Evolutionary conservation across 805 yeast species (phyloP).

Genomic region (Barnettozyma sp.): DNA sequence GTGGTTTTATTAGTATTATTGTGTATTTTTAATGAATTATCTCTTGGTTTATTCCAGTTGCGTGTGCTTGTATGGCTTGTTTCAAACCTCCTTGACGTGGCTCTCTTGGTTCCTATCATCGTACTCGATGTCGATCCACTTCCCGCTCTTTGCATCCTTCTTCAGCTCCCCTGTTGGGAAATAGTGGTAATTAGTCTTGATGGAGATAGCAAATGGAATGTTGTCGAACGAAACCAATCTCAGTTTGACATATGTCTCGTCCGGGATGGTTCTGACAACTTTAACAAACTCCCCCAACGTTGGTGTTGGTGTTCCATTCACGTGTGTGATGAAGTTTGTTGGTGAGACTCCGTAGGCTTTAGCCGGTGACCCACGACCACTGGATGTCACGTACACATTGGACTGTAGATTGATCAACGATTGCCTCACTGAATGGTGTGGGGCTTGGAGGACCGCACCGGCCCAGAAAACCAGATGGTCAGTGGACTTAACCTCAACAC

Average conservation of each 20-base stretch:
- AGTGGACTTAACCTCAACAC: constrained; percentile 57
- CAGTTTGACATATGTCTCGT: constrained; percentile 72
- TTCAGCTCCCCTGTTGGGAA: constrained; percentile 66
- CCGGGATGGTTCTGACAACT: constrained; percentile 65
- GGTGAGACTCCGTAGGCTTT: constrained; percentile 71
- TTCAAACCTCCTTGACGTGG: constrained; percentile 16
- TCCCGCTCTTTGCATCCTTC: constrained; percentile 38
- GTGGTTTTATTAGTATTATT: not conserved
- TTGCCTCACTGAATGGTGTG: constrained; percentile 92
- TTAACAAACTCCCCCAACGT: constrained; percentile 60
- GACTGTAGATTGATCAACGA: constrained; percentile 72
- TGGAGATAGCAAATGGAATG: constrained; percentile 77
- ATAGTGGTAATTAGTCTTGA: constrained; percentile 84
- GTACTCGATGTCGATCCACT: constrained; percentile 51
- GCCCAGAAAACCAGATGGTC: constrained; percentile 71
- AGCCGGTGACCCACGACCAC: constrained; percentile 81
- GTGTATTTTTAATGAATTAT: constrained; percentile 1
- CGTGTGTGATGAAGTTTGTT: constrained; percentile 84
- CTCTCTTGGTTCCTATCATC: constrained; percentile 29
- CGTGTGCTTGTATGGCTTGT: too few relatives aligned
- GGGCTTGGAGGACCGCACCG: constrained; percentile 76
- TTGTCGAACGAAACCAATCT: constrained; percentile 80
- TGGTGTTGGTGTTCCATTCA: constrained; percentile 68
- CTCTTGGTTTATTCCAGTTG: too few relatives aligned
- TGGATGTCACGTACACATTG: constrained; percentile 72